Conservation (phyloP, 2,329 filamentous ascomycete genomes). For the Penicillium sp. region DNA sequence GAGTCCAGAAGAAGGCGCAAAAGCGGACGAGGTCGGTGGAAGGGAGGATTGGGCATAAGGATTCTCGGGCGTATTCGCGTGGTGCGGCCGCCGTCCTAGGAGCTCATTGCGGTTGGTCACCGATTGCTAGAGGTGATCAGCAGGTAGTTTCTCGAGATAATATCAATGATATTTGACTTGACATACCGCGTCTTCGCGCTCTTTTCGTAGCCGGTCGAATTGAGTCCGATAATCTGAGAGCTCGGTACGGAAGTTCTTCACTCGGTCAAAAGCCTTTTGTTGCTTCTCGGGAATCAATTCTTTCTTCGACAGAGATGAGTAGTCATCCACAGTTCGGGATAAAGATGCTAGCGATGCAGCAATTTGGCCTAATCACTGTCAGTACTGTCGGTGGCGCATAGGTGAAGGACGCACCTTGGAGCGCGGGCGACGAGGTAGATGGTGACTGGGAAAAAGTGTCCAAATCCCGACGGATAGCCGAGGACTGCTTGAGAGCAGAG, state of each 20-base stretch:
- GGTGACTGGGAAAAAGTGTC: conserved; percentile 60
- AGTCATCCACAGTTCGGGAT: conserved; percentile 86
- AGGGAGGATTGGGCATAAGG: conserved; percentile 67
- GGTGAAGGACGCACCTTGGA: conserved; percentile 48
- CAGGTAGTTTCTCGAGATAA: not conserved
- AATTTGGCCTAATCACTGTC: conserved; percentile 56
- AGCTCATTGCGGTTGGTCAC: conserved; percentile 73
- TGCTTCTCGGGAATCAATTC: conserved; percentile 89
- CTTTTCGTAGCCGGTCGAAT: conserved; percentile 70
- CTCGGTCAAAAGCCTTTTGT: conserved; percentile 77
- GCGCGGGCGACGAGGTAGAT: conserved; percentile 53
- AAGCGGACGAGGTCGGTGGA: conserved; percentile 37
- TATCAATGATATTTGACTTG: not conserved
- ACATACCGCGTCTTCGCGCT: conserved; percentile 65
- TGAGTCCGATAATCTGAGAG: conserved; percentile 71
- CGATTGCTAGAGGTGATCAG: conserved; percentile 42
- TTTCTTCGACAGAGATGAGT: conserved; percentile 74
- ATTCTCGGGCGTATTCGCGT: conserved; percentile 78
- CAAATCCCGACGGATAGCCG: conserved; percentile 70
- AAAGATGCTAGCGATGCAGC: conserved; percentile 76
- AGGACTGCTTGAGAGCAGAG: conserved; percentile 76
- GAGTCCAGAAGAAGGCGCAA: conserved; percentile 38
- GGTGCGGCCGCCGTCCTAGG: conserved; percentile 74
- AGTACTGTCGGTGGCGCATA: conserved; percentile 20
- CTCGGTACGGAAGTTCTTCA: conserved; percentile 79